Conservation (phyloP, 257 asterid species). For the Solanum medicagineum region DNA sequence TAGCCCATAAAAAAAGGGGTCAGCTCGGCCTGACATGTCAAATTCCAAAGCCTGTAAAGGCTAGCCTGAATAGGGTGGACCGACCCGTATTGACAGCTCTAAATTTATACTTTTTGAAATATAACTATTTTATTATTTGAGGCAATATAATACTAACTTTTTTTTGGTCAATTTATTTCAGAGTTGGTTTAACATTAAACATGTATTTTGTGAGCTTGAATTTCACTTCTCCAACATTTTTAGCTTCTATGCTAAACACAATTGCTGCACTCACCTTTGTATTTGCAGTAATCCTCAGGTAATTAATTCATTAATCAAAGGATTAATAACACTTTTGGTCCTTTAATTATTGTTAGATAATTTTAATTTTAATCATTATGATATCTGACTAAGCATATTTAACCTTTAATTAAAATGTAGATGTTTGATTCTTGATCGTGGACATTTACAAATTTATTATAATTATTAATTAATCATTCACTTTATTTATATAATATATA, state of each 20-base stretch:
- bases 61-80: too few species aligned
- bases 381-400: background rate
- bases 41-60: too few species aligned
- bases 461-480: background rate
- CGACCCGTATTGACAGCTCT: too few species aligned
- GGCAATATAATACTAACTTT: background rate
- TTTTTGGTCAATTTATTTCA: constrained; percentile 10
- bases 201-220: constrained; percentile 59
- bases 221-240: constrained; percentile 56
- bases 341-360: background rate
- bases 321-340: background rate
- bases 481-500: background rate
- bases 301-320: background rate
- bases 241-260: constrained; percentile 58
- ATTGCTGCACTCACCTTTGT: constrained; percentile 66
- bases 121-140: background rate
- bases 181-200: constrained; percentile 67
- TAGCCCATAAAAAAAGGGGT: too few species aligned
- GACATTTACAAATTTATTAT: background rate
- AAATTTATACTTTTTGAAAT: background rate
- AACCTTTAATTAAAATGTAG: too few species aligned
- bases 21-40: too few species aligned
- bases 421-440: background rate
- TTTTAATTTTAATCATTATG: background rate
- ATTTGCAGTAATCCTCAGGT: constrained; percentile 62